These are phyloP conservation scores for Golubevia sp. DNA, from an alignment of 1,284 basidiomycete species.

Conservation along the genomic window DNA sequence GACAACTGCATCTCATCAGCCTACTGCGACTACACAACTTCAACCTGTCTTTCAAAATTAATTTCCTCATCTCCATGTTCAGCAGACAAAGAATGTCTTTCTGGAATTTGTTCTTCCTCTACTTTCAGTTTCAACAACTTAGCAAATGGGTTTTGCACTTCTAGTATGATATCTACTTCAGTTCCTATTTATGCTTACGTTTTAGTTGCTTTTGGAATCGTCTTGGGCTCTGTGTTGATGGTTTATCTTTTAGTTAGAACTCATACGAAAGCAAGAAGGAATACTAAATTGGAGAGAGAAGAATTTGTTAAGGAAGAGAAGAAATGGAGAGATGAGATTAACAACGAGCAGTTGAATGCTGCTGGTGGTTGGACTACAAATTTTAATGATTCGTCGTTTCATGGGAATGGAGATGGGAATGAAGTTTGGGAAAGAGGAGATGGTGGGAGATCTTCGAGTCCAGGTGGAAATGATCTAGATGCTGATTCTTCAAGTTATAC, in stretches of 20 bases:
- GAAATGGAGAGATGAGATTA: neutral
- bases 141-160: too few relatives aligned
- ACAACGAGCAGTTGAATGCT: neutral
- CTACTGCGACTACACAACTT: slow-evolving; percentile 1
- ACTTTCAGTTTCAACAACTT: too few relatives aligned
- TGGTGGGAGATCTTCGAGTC: neutral
- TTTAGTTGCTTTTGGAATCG: too few relatives aligned
- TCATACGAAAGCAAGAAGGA: neutral
- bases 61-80: neutral
- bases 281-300: neutral
- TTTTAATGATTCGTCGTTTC: neutral
- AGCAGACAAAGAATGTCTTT: slow-evolving; percentile 6
- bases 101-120: too few relatives aligned
- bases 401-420: neutral
- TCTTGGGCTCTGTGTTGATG: neutral
- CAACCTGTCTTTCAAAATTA: neutral
- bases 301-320: neutral
- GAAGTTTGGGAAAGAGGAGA: neutral
- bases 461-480: too few relatives aligned
- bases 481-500: too few relatives aligned
- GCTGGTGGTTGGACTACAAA: neutral
- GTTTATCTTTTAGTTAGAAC: neutral
- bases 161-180: too few relatives aligned
- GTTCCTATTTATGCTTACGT: too few relatives aligned
- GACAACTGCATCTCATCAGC: slow-evolving; percentile 6